These are phyloP conservation scores for Ceratocystis variospora DNA, from an alignment of 2,329 filamentous ascomycete genomes.

Conservation along the genomic window DNA sequence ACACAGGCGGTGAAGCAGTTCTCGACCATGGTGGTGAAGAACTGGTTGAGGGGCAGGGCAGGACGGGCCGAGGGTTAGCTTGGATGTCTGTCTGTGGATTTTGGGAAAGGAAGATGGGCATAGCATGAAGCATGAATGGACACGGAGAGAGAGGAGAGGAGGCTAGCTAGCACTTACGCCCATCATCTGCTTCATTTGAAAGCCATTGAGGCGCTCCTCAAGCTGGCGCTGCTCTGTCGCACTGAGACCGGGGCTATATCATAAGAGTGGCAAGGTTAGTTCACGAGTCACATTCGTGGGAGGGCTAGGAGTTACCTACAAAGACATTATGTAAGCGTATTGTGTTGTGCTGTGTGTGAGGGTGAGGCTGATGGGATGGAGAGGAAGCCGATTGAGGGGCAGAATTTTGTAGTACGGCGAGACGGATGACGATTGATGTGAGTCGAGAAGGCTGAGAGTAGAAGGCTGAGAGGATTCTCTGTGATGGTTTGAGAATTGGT, in stretches of 20 bases:
- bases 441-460: neutral
- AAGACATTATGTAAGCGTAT: conserved; percentile 16
- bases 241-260: conserved; percentile 20
- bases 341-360: neutral
- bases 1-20: conserved; percentile 95
- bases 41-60: conserved; percentile 26
- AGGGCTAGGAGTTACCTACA: conserved; percentile 9
- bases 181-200: conserved; percentile 99
- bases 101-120: neutral
- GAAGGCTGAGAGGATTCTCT: conserved; percentile 5
- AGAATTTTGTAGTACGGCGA: neutral
- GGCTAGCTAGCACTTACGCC: conserved; percentile 46
- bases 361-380: neutral
- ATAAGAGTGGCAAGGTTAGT: neutral
- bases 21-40: conserved; percentile 57
- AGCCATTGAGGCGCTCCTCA: conserved; percentile 86
- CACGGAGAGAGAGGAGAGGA: neutral
- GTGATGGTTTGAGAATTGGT: neutral
- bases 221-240: conserved; percentile 77
- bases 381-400: neutral
- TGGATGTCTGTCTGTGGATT: neutral
- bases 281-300: neutral
- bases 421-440: neutral
- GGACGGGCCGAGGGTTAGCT: neutral
- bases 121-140: neutral